phyloP scores from a whole-genome alignment of 371 early-diverging fungal species.

The Rhizopus arrhizus region DNA sequence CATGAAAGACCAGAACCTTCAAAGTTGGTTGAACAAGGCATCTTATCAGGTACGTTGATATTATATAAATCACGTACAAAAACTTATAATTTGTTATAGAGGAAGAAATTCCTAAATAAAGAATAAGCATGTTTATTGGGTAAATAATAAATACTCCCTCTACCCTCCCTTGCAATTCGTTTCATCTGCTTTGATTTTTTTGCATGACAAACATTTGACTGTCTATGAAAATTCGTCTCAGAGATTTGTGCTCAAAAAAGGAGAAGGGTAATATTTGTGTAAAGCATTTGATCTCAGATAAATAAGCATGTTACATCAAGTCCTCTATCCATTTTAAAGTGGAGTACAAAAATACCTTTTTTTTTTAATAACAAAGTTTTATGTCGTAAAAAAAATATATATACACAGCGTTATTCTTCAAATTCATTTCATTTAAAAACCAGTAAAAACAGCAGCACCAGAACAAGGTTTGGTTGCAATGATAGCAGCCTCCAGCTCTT shows the following conservation, averaged over 20 bases:
- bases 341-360: not conserved
- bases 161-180: too few species aligned
- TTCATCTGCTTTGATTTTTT: too few species aligned
- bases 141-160: not conserved
- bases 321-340: not conserved
- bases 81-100: constrained; percentile 1
- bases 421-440: constrained; percentile 24
- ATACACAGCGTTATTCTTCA: not conserved
- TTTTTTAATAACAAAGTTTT: too few species aligned
- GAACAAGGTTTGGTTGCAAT: constrained; percentile 67
- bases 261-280: too few species aligned
- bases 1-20: constrained; percentile 69
- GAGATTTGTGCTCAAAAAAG: too few species aligned
- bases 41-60: constrained; percentile 36
- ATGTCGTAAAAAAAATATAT: not conserved
- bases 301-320: too few species aligned
- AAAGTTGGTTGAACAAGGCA: constrained; percentile 72
- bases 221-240: too few species aligned
- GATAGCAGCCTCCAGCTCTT: constrained; percentile 56
- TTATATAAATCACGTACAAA: not conserved
- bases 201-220: too few species aligned
- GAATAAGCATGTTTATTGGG: not conserved
- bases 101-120: constrained; percentile 25
- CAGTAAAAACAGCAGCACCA: constrained; percentile 57
- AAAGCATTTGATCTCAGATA: too few species aligned